These are phyloP conservation scores for Vanrija pseudolonga DNA, from an alignment of 1,284 basidiomycete species.

Conservation along the genomic window DNA sequence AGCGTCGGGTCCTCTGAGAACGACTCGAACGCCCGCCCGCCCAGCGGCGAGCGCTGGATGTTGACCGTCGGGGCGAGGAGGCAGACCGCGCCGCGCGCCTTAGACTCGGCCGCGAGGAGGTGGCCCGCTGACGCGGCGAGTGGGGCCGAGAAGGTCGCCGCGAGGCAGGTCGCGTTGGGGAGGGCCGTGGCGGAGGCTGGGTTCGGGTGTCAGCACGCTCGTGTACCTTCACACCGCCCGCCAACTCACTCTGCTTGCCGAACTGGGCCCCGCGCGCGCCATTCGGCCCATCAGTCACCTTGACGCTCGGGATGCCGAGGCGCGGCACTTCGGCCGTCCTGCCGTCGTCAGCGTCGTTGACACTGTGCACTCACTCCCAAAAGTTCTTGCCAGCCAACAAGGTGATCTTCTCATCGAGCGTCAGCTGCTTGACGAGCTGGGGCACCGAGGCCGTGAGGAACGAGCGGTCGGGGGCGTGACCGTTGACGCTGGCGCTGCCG, in stretches of 20 bases:
- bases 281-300: slow-evolving; percentile 32
- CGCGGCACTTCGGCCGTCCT: slow-evolving; percentile 36
- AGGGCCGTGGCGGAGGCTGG: slow-evolving; percentile 58
- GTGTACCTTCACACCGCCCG: too few relatives aligned
- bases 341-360: not conserved
- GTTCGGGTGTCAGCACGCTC: not conserved
- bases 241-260: slow-evolving; percentile 30
- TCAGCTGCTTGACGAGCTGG: slow-evolving; percentile 9
- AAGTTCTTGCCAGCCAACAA: slow-evolving; percentile 32
- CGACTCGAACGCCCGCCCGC: slow-evolving; percentile 59
- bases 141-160: slow-evolving; percentile 51
- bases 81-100: slow-evolving; percentile 64
- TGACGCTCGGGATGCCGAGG: slow-evolving; percentile 37
- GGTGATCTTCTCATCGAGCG: slow-evolving; percentile 33
- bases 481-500: not conserved
- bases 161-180: slow-evolving; percentile 59
- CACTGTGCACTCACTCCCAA: slow-evolving; percentile 33
- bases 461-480: slow-evolving; percentile 12
- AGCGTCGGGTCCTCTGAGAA: slow-evolving; percentile 76
- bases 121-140: slow-evolving; percentile 62
- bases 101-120: slow-evolving; percentile 64
- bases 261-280: slow-evolving; percentile 28
- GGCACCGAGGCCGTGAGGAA: slow-evolving; percentile 12
- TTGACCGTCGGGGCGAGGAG: slow-evolving; percentile 72
- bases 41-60: slow-evolving; percentile 71